Evolutionary conservation across 108 stramenopile genomes (phyloP).

Genomic region (Cyclotella atomus): DNA sequence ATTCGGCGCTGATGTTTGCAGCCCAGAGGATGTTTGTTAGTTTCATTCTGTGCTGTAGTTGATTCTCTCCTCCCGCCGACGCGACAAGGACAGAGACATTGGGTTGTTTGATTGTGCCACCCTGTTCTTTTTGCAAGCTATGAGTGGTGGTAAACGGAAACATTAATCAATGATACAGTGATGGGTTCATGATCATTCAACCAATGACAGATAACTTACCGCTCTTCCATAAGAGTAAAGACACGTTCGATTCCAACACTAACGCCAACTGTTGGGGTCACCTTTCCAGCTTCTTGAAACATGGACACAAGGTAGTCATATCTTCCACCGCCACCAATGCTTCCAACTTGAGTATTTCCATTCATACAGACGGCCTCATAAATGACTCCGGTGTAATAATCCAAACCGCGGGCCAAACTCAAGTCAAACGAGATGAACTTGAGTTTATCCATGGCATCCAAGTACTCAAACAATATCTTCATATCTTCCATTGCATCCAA

Average conservation of each 20-base stretch:
- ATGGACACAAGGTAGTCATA: slow-evolving; percentile 94
- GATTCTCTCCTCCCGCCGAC: slow-evolving; percentile 65
- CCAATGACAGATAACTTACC: too few relatives aligned
- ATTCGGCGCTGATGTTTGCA: slow-evolving; percentile 86
- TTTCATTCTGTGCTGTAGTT: slow-evolving; percentile 78
- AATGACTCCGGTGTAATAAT: slow-evolving; percentile 96
- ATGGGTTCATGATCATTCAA: too few relatives aligned
- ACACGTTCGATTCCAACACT: slow-evolving; percentile 94
- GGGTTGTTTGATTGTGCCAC: slow-evolving; percentile 61
- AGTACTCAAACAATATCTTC: slow-evolving; percentile 84
- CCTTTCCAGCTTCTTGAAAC: slow-evolving; percentile 83
- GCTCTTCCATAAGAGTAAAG: slow-evolving; percentile 91
- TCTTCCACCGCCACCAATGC: slow-evolving; percentile 92
- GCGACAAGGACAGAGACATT: slow-evolving; percentile 83
- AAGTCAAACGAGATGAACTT: slow-evolving; percentile 80
- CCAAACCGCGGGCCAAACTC: slow-evolving; percentile 89
- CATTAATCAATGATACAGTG: too few relatives aligned
- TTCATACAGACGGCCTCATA: slow-evolving; percentile 91
- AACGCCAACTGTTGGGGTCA: slow-evolving; percentile 92
- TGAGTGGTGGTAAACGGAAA: too few relatives aligned
- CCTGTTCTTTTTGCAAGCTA: slow-evolving; percentile 59
- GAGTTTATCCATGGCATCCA: slow-evolving; percentile 88
- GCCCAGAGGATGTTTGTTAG: slow-evolving; percentile 84
- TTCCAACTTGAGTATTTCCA: slow-evolving; percentile 82
- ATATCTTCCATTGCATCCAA: slow-evolving; percentile 86